Base-by-base conservation (phyloP, 1,284 basidiomycete species). In the Abortiporus biennis region DNA sequence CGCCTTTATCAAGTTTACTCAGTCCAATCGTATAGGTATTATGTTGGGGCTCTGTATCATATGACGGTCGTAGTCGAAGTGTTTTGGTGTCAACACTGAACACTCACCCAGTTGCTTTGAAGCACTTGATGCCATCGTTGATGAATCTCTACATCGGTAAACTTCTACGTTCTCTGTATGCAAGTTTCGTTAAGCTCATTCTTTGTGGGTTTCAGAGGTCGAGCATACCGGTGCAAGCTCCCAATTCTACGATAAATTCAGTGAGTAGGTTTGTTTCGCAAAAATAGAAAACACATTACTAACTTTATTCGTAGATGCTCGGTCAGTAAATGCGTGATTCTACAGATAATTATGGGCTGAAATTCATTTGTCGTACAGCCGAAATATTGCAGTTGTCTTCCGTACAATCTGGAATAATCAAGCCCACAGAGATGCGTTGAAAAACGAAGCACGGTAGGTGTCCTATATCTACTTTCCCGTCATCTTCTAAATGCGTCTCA, bases 241-340 rank as follows among this genome's bases (percentile, higher is more conserved):
- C 0, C 95, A 99, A 60, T 99, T 99, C 67, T 99, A 95, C 63
- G 93, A 96, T 61, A 96, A 96, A 78, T 95, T 93, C 60, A 89
- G 89, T 93, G 55, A 60, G 88, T 72, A 36, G 32, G 44, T 15
- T 48, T 42, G 11, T 36, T 52, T 57, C 49, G 16, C 32, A 47
- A 48, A 36, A 36, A 42, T 40, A 20, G 22, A 23, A 6, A n/a
- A 19, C 30, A 16, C 24, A 25, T 25, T 19, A 41, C 42, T 34
- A 42, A 38, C 46, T 19, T 51, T 27, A 16, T 39, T 39, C 11
- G 17, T 42, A 85, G 82, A 83, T 65, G 76, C 80, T 46, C 71
- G 80, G 76, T 62, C 42, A 39, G 54, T 49, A 22, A 41, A 36
- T 41, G 9, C 36, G 41, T 36, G 23, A 27, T 38, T 38, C 19